Conservation (phyloP, 305 asterid species). For the Fraxinus platypoda region DNA sequence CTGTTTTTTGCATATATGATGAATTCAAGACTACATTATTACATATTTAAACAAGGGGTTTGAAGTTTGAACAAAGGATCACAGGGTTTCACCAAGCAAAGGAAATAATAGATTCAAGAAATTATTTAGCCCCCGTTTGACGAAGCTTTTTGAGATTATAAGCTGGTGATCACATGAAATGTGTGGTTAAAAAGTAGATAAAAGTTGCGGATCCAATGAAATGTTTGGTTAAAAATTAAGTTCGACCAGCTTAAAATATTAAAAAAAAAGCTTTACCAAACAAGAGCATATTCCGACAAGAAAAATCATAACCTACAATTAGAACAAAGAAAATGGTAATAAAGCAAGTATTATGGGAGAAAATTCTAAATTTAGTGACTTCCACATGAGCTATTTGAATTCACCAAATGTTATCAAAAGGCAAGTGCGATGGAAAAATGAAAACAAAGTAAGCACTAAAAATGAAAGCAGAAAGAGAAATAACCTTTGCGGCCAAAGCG, state of each 20-base stretch:
- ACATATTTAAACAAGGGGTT: background rate
- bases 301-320: background rate
- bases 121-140: background rate
- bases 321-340: background rate
- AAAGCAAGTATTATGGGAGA: background rate
- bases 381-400: background rate
- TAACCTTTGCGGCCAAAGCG: slow-evolving; percentile 98
- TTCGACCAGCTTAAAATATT: background rate
- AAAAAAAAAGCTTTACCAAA: background rate
- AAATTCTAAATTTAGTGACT: background rate
- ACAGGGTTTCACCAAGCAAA: background rate
- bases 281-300: background rate
- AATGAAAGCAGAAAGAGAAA: background rate
- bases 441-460: background rate
- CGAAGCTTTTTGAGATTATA: background rate
- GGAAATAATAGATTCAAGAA: background rate
- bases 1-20: background rate
- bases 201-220: background rate
- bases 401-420: background rate
- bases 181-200: background rate
- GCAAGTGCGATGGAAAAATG: background rate
- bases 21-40: background rate
- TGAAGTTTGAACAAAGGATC: background rate
- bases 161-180: background rate
- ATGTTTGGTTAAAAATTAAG: background rate